These are phyloP conservation scores for Aspergillus versicolor DNA, from an alignment of 2,329 filamentous ascomycete species.

Conservation along the genomic window DNA sequence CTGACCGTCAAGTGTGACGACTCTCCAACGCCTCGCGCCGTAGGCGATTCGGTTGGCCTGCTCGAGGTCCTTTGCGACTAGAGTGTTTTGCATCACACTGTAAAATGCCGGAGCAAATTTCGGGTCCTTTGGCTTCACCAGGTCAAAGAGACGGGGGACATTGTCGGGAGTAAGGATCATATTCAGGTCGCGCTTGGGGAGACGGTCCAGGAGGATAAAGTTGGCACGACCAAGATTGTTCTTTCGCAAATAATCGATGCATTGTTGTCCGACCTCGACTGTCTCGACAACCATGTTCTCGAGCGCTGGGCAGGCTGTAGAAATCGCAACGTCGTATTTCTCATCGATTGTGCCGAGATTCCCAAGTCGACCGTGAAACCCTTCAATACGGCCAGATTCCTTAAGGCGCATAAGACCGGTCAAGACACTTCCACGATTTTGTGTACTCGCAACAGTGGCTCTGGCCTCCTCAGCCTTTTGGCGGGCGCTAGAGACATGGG, in stretches of 20 bases:
- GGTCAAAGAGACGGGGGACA: slow-evolving; percentile 87
- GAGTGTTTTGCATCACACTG: slow-evolving; percentile 89
- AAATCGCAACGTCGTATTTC: slow-evolving; percentile 96
- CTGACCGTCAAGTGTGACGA: slow-evolving; percentile 92
- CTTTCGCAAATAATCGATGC: slow-evolving; percentile 95
- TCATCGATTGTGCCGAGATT: slow-evolving; percentile 92
- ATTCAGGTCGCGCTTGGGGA: slow-evolving; percentile 74
- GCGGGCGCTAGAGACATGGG: slow-evolving; percentile 81
- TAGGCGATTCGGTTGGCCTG: slow-evolving; percentile 98
- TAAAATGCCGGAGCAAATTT: slow-evolving; percentile 90
- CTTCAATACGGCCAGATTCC: slow-evolving; percentile 93
- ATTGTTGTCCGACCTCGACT: slow-evolving; percentile 94
- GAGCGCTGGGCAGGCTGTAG: slow-evolving; percentile 85
- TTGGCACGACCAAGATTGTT: slow-evolving; percentile 96
- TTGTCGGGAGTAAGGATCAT: slow-evolving; percentile 85
- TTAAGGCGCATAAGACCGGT: slow-evolving; percentile 90
- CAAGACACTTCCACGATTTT: slow-evolving; percentile 90
- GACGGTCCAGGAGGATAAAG: slow-evolving; percentile 91
- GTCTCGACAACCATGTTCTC: slow-evolving; percentile 97
- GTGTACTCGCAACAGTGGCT: slow-evolving; percentile 82
- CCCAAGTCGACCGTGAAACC: slow-evolving; percentile 91
- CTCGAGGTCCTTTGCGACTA: slow-evolving; percentile 88
- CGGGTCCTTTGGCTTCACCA: slow-evolving; percentile 85
- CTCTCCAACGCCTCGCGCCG: slow-evolving; percentile 88
- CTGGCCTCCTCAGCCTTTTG: slow-evolving; percentile 96